Evolutionary conservation across 2,329 filamentous ascomycete species (phyloP), one percentile per base, ranked within the genome.

Genomic region (Microcyclospora pomicola): DNA sequence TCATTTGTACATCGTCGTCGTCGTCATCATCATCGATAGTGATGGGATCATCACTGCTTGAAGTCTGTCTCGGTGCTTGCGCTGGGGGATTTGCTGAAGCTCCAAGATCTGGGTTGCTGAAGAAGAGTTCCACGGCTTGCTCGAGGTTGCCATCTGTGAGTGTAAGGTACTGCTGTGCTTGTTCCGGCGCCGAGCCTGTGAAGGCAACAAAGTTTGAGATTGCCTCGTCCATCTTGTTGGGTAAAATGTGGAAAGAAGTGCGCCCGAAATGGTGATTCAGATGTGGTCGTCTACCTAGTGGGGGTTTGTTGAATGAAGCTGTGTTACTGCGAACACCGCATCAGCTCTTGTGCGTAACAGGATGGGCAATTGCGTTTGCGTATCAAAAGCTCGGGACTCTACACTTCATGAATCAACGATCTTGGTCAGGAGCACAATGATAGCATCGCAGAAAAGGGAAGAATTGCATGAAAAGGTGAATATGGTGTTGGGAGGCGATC

Each of bases 51-150:
- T 66, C 54, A 38, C 45, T 34, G 34, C 34, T 46, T 37, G 52
- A 35, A 41, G 54, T 30, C 19, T 47, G 43, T 27, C 59, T 44
- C 15, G 72, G 59, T 27, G 50, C 37, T 24, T 50, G 45, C 35
- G 49, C 34, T 5, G 60, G 42, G 14, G 59, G 46, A 9, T 50
- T 38, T 37, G 48, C 30, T 51, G 58, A 39, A 40, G 38, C 48
- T 37, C 61, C 61, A 41, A 67, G 62, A 52, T 70, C 75, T 44
- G 80, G 73, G 56, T 82, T 91, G 55, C 92, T 85, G 60, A 85
- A 96, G 64, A 78, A 98, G 10, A 96, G 76, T 54, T 84, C 77
- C 51, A 95, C 79, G 16, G 91, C 91, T 54, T 88, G 81, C 60
- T 85, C 77, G 36, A 88, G 67, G 56, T 94, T 80, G 52, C 78